Base-by-base conservation (phyloP, 139 green algal genomes). In the Chlorella sorokiniana region DNA sequence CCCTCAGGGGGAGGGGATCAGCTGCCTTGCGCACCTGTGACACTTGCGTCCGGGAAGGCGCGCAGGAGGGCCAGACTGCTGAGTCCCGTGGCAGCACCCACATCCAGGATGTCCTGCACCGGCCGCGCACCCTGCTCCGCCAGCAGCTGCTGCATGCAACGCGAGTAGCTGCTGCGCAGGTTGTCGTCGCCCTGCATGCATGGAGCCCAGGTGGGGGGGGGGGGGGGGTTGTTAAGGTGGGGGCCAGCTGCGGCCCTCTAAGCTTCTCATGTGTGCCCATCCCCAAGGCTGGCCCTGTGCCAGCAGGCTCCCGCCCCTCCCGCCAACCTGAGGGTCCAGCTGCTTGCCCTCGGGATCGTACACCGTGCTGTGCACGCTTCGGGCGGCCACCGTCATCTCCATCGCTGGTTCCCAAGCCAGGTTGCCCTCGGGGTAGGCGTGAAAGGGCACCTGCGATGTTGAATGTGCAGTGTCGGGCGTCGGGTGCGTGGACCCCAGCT, bases 391-490 rank as follows among this genome's bases (percentile, higher is more conserved):
- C 22, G 82, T 89, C 27, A 93, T 86, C 89, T 96, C 88, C 62
- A 94, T 71, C 0, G 93, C 93, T 4, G 92, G 90, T 6, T 92
- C 88, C 88, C 69, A 64, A 10, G 33, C 75, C 65, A 96, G 79
- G 81, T 96, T 96, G 65, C 93, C 88, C 9, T 84, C 40, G 4
- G 48, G 20, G 45, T 96, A 96, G 0, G 91, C 92, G 81, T 96
- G 93, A 82, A 96, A 96, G 31, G 91, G 87, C 79, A n/a, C n/a
- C n/a, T n/a, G n/a, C n/a, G n/a, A n/a, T n/a, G n/a, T n/a, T n/a
- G n/a, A n/a, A n/a, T n/a, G n/a, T n/a, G n/a, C n/a, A n/a, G n/a
- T n/a, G n/a, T n/a, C n/a, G n/a, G n/a, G n/a, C n/a, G n/a, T n/a
- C n/a, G n/a, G n/a, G n/a, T n/a, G n/a, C n/a, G n/a, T n/a, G n/a